Percentiles rank a stretch among this genome's conserved stretches.
Evolutionary conservation across 2,329 filamentous ascomycete species (phyloP).

Genomic region (Xylariaceae sp.): DNA sequence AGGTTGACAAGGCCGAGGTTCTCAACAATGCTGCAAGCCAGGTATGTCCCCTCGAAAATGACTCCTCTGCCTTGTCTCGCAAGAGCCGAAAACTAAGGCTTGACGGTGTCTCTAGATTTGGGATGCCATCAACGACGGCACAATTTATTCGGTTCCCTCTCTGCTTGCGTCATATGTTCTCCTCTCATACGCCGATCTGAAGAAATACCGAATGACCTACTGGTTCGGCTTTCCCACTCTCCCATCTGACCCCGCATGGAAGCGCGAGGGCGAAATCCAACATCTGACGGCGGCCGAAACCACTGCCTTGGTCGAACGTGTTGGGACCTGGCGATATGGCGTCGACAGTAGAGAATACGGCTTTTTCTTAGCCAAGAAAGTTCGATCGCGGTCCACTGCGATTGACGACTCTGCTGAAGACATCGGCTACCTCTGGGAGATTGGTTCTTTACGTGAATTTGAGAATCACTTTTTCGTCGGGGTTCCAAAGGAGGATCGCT

Average conservation of each 20-base stretch:
- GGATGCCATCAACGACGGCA: slow-evolving; percentile 95
- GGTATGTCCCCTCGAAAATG: slow-evolving; percentile 50
- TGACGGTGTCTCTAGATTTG: slow-evolving; percentile 62
- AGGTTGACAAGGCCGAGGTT: slow-evolving; percentile 73
- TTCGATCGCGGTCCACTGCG: slow-evolving; percentile 39
- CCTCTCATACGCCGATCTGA: slow-evolving; percentile 90
- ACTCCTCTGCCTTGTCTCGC: not conserved
- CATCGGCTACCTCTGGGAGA: slow-evolving; percentile 69
- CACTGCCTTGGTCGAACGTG: slow-evolving; percentile 70
- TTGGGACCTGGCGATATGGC: slow-evolving; percentile 83
- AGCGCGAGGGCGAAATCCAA: slow-evolving; percentile 50
- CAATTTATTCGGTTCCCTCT: slow-evolving; percentile 91
- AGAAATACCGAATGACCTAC: slow-evolving; percentile 97
- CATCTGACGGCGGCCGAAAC: slow-evolving; percentile 66
- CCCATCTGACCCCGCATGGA: slow-evolving; percentile 84
- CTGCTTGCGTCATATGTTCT: slow-evolving; percentile 84
- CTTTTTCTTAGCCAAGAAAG: slow-evolving; percentile 90
- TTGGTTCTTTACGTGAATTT: slow-evolving; percentile 71
- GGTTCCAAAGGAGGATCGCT: slow-evolving; percentile 68
- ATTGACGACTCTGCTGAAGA: slow-evolving; percentile 44
- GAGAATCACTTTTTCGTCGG: slow-evolving; percentile 84
- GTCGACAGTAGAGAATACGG: slow-evolving; percentile 83
- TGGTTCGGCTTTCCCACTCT: slow-evolving; percentile 96
- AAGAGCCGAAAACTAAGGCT: not conserved
- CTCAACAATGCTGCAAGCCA: slow-evolving; percentile 75